Conservation (phyloP, 208 protist genomes). For the Jaenimonas drosophilae region DNA sequence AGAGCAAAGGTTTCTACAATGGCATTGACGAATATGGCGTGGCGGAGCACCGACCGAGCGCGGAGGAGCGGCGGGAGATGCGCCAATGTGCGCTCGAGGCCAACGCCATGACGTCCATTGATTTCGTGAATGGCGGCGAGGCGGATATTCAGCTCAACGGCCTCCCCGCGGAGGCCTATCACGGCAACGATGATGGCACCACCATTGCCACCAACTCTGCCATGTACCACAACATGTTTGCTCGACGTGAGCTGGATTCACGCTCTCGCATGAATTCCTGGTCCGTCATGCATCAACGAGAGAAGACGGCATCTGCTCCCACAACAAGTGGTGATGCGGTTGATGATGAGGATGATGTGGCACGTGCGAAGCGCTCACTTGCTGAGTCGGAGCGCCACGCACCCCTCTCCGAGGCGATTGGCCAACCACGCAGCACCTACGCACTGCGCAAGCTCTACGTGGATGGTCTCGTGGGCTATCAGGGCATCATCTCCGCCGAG, state of each 20-base stretch:
- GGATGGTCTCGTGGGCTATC: slow-evolving; percentile 64
- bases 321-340: too few species aligned
- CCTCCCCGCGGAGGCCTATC: slow-evolving; percentile 52
- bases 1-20: slow-evolving; percentile 50
- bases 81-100: slow-evolving; percentile 47
- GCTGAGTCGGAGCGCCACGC: slow-evolving; percentile 58
- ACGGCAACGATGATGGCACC: slow-evolving; percentile 59
- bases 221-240: slow-evolving; percentile 51
- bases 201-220: slow-evolving; percentile 71
- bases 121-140: slow-evolving; percentile 75
- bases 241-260: slow-evolving; percentile 53
- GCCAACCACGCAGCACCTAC: slow-evolving; percentile 73
- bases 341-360: too few species aligned
- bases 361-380: too few species aligned
- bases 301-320: too few species aligned
- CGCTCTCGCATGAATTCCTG: slow-evolving; percentile 73
- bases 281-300: slow-evolving; percentile 16
- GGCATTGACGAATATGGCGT: slow-evolving; percentile 58
- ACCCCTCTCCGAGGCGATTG: slow-evolving; percentile 48
- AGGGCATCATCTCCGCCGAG: slow-evolving; percentile 63
- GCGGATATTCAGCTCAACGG: slow-evolving; percentile 67
- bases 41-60: slow-evolving; percentile 12
- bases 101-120: slow-evolving; percentile 46
- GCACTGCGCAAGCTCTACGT: slow-evolving; percentile 74
- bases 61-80: slow-evolving; percentile 31